Percentiles rank a stretch among this genome's conserved stretches.
Conservation (phyloP, 768 basidiomycete genomes). For the Xerocomellus amylosporus region DNA sequence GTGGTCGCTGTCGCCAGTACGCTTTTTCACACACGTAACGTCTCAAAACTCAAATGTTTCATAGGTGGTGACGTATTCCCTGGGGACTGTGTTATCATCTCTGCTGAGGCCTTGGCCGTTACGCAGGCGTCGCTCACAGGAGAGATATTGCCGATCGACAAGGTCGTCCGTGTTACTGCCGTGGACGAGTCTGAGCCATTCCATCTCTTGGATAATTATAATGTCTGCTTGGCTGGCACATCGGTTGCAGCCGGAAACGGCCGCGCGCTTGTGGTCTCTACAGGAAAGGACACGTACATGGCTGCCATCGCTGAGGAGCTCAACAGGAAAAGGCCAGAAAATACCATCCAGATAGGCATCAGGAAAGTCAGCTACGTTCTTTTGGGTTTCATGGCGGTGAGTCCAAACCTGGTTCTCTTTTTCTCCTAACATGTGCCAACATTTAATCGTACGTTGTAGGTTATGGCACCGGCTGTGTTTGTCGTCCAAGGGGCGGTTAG, state of each 20-base stretch:
- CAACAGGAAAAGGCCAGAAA: constrained; percentile 31
- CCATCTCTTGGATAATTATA: constrained; percentile 32
- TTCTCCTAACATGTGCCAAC: not conserved
- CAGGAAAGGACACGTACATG: constrained; percentile 35
- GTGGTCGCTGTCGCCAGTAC: constrained; percentile 31
- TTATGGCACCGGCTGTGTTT: constrained; percentile 32
- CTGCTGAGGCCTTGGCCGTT: constrained; percentile 33
- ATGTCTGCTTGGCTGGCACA: constrained; percentile 35
- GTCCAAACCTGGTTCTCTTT: not conserved
- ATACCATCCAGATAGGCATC: constrained; percentile 33
- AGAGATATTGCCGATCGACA: constrained; percentile 36
- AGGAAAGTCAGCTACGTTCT: constrained; percentile 35
- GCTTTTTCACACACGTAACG: not conserved
- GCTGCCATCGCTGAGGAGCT: constrained; percentile 36
- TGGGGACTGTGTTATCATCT: constrained; percentile 35
- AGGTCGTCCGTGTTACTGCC: constrained; percentile 17
- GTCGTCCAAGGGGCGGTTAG: constrained; percentile 32
- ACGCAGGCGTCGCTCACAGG: constrained; percentile 38
- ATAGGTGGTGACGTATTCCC: constrained; percentile 37
- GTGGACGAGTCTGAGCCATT: constrained; percentile 19
- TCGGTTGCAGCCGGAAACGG: constrained; percentile 35
- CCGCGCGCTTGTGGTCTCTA: constrained; percentile 30
- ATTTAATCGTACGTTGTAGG: constrained; percentile 7
- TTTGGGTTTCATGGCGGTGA: constrained; percentile 30
- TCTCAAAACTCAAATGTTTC: not conserved